A percentile compares a stretch with the other conserved stretches of the same genome.
Evolutionary conservation across 441 rosid genomes (phyloP).

Genomic region (Gossypium davidsonii): DNA sequence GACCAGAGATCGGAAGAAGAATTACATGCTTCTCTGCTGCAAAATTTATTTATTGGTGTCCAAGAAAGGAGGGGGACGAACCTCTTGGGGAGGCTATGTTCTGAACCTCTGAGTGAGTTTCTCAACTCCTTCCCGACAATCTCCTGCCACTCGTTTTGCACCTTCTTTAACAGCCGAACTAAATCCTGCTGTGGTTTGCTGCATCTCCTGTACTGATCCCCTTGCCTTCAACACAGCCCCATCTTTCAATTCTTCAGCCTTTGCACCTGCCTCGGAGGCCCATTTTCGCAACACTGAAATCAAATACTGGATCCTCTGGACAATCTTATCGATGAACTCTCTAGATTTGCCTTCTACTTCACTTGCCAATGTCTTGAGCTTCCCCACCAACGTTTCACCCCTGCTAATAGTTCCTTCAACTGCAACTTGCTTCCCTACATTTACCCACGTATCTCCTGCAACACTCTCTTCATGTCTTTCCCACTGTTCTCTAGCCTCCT

Average conservation of each 20-base stretch:
- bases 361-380: constrained; percentile 56
- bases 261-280: constrained; percentile 26
- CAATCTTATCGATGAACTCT: constrained; percentile 42
- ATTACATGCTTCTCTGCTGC: constrained; percentile 5
- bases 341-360: constrained; percentile 50
- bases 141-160: constrained; percentile 60
- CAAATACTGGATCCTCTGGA: constrained; percentile 37
- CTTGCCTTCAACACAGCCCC: constrained; percentile 28
- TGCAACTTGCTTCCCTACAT: constrained; percentile 42
- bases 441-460: constrained; percentile 51
- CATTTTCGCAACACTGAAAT: constrained; percentile 42
- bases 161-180: constrained; percentile 47
- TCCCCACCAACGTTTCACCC: constrained; percentile 49
- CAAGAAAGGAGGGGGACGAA: background rate
- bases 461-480: constrained; percentile 66
- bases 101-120: constrained; percentile 75
- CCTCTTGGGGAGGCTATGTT: constrained; percentile 22
- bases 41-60: constrained; percentile 11
- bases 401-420: constrained; percentile 58
- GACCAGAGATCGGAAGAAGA: background rate
- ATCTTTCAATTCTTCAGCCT: constrained; percentile 39
- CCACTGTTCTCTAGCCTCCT: constrained; percentile 88
- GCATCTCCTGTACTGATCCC: constrained; percentile 46
- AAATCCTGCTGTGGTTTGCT: constrained; percentile 41
- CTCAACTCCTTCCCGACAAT: constrained; percentile 63